Evolutionary conservation across 1,139 yeast species (phyloP), one percentile per base, ranked within the genome.

Genomic region (Pichia sp.): DNA sequence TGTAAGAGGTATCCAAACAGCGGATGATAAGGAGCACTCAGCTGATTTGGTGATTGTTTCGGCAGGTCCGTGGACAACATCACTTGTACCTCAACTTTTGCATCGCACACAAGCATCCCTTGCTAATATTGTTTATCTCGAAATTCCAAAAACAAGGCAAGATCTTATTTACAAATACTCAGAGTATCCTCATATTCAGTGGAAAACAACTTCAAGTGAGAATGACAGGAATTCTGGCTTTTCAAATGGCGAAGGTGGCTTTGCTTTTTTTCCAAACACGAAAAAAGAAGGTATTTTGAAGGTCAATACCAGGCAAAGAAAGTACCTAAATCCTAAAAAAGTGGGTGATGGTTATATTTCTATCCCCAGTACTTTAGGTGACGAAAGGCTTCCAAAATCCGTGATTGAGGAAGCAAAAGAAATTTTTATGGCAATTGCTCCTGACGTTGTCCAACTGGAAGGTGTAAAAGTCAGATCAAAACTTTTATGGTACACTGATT

Each of bases 51-150:
- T 68, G 10, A 63, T 75, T 45, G 61, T 72, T 4, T 68, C 73
- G 30, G 67, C 75, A 29, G 78, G 78, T 32, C 72, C 75, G 8
- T 74, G 77, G 77, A 63, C 74, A 16, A 64, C 70, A 11, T 63
- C 69, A 16, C 55, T 74, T 15, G 63, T 73, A 5, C 68, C 67
- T 5, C 45, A 45, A 45, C 34, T 45, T 16, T 49, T 44, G 32
- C 45, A 45, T 30, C 36, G 45, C 23, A 50, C 52, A 7, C 52
- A 50, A 50, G 49, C 49, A 30, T 34, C 53, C 6, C 30, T 40
- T n/a, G 53, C 49, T 3, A 71, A 69, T 50, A 65, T 70, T 19
- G 58, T 66, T 4, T 47, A 64, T 23, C 36, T 59, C 23, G 55
- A 51, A 54, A 69, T 68, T 45, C 72, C 72, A 42, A 61, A 64